Evolutionary conservation across 768 basidiomycete species (phyloP), one percentile per base, ranked within the genome.

Genomic region (Lactarius vividus): DNA sequence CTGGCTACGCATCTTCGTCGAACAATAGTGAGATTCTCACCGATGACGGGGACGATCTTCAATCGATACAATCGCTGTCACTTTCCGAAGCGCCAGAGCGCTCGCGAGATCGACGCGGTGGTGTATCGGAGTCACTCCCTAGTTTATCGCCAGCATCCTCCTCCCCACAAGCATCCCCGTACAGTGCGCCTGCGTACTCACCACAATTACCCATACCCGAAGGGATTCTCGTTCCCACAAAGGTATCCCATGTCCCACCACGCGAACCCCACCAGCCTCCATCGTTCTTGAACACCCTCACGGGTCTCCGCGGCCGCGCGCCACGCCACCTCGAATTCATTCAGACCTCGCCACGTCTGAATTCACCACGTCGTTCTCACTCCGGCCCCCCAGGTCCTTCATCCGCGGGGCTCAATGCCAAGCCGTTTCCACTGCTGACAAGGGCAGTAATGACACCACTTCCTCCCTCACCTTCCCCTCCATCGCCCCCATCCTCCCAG

Each of bases 41-140:
- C 9, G 90, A 92, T 71, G 88, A 88, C 28, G 88, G 88, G 20
- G 89, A 91, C 69, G 89, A 90, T 71, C 81, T 86, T 53, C 82
- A 80, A n/a, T 89, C 89, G 16, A 85, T 88, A 40, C 79, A 79
- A 55, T 90, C 88, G 0, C 88, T 64, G 29, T 56, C 62, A n/a
- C 57, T 63, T 53, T 67, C 62, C 26, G 69, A 70, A 52, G 59
- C 42, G n/a, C 66, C 54, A 39, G 59, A 57, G 59, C 23, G 4
- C 29, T 37, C 55, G 20, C 56, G 52, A 9, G 61, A 58, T 23
- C 18, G 28, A 18, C 40, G 33, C 33, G 33, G 44, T 61, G 66
- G 28, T 29, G 42, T 33, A 55, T 61, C 69, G 13, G 66, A 58
- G 42, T 64, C 69, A 15, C 35, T 68, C 26, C 63, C 69, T 4